Evolutionary conservation across 2,329 filamentous ascomycete species (phyloP).

Genomic region (Chrysosporium keratinophilum): DNA sequence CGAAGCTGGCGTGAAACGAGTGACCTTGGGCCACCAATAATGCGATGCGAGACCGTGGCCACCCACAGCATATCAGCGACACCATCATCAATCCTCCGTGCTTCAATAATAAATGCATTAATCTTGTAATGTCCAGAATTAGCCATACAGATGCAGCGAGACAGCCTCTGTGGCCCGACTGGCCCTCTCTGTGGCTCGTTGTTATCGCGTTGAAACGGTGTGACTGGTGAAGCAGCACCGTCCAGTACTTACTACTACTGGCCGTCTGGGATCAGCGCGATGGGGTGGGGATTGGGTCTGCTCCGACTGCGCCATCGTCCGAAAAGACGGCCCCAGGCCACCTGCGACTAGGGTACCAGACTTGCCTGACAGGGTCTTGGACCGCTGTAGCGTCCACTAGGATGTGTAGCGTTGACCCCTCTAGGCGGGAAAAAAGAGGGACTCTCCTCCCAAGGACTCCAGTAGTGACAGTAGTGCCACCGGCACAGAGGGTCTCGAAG

Average conservation of each 20-base stretch:
- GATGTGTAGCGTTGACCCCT: slow-evolving; percentile 3
- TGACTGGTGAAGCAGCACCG: slow-evolving; percentile 1
- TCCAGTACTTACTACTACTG: slow-evolving; percentile 1
- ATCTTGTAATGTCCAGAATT: neutral
- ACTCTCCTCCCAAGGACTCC: no score
- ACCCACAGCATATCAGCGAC: neutral
- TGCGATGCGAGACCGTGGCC: no score
- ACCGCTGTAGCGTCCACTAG: slow-evolving; percentile 4
- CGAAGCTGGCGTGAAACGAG: no score
- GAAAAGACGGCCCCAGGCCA: slow-evolving; percentile 11
- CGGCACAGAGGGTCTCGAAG: neutral
- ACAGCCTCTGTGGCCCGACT: slow-evolving; percentile 1
- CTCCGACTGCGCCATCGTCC: slow-evolving; percentile 9
- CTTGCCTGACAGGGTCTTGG: slow-evolving; percentile 8
- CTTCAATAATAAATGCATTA: neutral
- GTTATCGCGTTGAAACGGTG: slow-evolving; percentile 6
- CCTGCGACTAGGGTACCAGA: slow-evolving; percentile 4
- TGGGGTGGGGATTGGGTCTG: neutral
- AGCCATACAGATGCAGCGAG: neutral
- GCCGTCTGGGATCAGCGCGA: slow-evolving; percentile 7
- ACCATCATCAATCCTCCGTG: neutral
- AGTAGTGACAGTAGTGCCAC: no score
- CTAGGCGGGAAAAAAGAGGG: neutral
- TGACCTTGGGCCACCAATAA: no score
- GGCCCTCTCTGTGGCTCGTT: neutral